phyloP scores from a whole-genome alignment of 139 green algal genomes.

The Volvox africanus region DNA sequence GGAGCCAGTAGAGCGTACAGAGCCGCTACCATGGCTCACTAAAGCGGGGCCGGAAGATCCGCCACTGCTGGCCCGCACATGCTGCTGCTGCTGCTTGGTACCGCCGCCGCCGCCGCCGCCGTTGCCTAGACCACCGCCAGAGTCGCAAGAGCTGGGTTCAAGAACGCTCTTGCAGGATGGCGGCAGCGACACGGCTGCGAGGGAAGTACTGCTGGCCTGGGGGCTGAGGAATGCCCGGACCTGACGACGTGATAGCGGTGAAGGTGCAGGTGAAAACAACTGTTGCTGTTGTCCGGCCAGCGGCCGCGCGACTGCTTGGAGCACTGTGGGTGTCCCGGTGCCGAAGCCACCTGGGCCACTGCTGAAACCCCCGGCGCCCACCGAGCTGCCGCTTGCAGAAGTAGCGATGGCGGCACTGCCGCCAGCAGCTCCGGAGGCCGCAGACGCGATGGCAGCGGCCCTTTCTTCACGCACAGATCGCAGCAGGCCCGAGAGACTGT shows the following conservation, averaged over 20 bases:
- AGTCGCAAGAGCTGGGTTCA: not conserved
- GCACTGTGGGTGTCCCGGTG: not conserved
- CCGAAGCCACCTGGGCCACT: not conserved
- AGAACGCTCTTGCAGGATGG: not conserved
- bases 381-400: too few relatives aligned
- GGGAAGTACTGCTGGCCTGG: not conserved
- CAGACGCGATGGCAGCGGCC: not conserved
- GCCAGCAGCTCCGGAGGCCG: not conserved
- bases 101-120: not conserved
- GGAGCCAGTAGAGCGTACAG: not conserved
- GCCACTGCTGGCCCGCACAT: not conserved
- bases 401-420: not conserved
- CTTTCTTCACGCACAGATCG: constrained; percentile 17
- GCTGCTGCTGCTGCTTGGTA: not conserved
- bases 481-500: constrained; percentile 33
- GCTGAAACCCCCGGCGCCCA: not conserved
- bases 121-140: not conserved
- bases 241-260: not conserved
- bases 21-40: not conserved
- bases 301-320: not conserved
- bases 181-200: not conserved
- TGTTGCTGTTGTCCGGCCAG: not conserved
- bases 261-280: not conserved
- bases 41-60: not conserved
- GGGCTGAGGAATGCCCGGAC: constrained; percentile 1